Evolutionary conservation across 1,284 basidiomycete genomes (phyloP), one percentile per base, ranked within the genome.

Genomic region (Rhodotorula glutinis): DNA sequence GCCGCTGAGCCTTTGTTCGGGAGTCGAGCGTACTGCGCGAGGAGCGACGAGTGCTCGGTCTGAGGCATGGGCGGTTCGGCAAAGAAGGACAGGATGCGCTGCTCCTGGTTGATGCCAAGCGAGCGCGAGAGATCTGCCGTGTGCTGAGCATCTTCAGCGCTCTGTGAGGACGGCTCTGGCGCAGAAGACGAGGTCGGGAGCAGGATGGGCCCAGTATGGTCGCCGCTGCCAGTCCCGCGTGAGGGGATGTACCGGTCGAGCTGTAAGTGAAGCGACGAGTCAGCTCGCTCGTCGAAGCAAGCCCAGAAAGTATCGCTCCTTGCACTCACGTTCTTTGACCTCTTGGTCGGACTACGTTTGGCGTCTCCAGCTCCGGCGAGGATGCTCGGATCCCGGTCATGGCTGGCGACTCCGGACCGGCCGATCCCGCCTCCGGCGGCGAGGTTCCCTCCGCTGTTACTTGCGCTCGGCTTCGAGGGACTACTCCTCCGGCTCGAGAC

Each of bases 41-140:
- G 59, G n/a, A 76, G 67, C 17, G 65, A 66, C 2, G 74, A 71
- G 57, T 75, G 71, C 52, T 75, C 73, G 27, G 71, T 75, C 40
- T 77, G 73, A 4, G 79, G 75, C 40, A 74, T 69, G 0, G 80
- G 80, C 1, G 79, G 77, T 47, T 79, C 80, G 21, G 80, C 78
- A 21, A 78, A 79, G 67, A 81, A 81, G 30, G 79, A 79, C 3
- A 81, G 75, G 67, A 81, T 80, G 25, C 80, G 77, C 70, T 78
- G 70, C 27, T 75, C 74, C 55, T 77, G 75, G 62, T 81, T 80
- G 41, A 80, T 75, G 2, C 74, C 75, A 49, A 77, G 69, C 25
- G 76, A 72, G 5, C 59, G 56, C 30, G 75, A 75, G 17, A 77
- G 68, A 53, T 77, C 73, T 25, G 69, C 67, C 11, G 75, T 75